Percentiles rank a stretch among this genome's conserved stretches.
Conservation (phyloP, 805 yeast species). For the Pichia californica region DNA sequence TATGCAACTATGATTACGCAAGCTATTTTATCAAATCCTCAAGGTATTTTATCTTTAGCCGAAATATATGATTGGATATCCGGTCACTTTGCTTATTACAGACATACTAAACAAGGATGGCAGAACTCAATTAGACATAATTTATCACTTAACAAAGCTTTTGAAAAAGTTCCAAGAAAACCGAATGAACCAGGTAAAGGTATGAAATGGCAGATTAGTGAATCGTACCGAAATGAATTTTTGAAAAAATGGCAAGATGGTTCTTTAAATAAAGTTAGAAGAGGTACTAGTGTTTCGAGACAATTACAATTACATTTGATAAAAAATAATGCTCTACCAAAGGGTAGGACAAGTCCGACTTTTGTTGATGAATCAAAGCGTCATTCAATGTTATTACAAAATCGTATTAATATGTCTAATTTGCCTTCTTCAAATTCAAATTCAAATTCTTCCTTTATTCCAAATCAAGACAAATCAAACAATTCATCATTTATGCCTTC, state of each 20-base stretch:
- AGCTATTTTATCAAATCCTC: constrained; percentile 82
- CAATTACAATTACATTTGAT: constrained; percentile 72
- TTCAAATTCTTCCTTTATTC: neutral
- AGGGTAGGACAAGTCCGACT: constrained; percentile 24
- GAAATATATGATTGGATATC: constrained; percentile 93
- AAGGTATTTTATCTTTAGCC: constrained; percentile 81
- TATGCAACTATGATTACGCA: constrained; percentile 99
- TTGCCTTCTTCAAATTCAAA: neutral
- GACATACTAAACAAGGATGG: constrained; percentile 94
- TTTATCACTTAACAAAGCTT: constrained; percentile 89
- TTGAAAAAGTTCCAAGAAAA: constrained; percentile 92
- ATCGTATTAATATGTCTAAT: neutral
- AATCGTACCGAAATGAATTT: constrained; percentile 77
- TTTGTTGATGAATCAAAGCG: neutral
- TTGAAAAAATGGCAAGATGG: constrained; percentile 75
- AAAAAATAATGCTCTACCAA: constrained; percentile 48
- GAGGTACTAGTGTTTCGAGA: constrained; percentile 78
- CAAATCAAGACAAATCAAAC: neutral
- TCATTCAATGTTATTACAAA: neutral
- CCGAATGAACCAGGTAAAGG: constrained; percentile 98
- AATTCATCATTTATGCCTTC: neutral
- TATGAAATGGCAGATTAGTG: constrained; percentile 97
- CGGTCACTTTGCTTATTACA: constrained; percentile 81
- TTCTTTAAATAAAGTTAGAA: constrained; percentile 60
- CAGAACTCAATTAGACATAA: constrained; percentile 97